Base-by-base conservation (phyloP, 441 rosid genomes). In the Brassica balearica region DNA sequence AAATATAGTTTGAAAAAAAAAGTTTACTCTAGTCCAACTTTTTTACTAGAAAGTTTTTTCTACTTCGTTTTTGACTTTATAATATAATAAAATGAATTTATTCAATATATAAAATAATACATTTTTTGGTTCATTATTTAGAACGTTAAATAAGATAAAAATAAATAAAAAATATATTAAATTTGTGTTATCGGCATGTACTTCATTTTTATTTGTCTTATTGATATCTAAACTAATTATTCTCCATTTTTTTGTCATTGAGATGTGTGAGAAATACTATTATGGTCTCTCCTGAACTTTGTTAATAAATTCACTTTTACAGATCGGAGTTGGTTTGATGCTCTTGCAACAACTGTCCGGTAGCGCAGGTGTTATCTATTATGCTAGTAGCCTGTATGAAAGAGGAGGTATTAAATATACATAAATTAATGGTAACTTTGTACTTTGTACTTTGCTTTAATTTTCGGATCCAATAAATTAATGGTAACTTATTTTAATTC, bases 301-400 rank as follows among this genome's bases (percentile, higher is more conserved):
- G 60, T 55, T 55, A 55, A 55, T 14, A 15, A 55, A 55, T 55
- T 55, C 22, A 55, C 23, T 17, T 15, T 17, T 78, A 17, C 66
- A 90, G 96, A 82, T 88, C 34, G 94, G 89, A 72, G 87, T 85
- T 2, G 97, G 94, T 75, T 59, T 91, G 15, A 83, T 88, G 88
- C 4, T 86, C 8, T 46, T 91, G 48, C 88, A 82, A 71, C 88
- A 87, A 83, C 61, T 90, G 68, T 78, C 72, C 41, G 94, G 92
- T 22, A 53, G 63, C 17, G 76, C 82, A 8, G 94, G 86, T 27
- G n/a, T 91, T 14, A 72, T 82, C 0, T 87, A 72, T 80, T 91
- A 88, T 65, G 85, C 91, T 2, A 83, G 84, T 72, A 74, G 83
- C 56, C 80, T 88, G n/a, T 86, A 85, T 48, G 79, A 79, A 22